Evolutionary conservation across 2,329 filamentous ascomycete species (phyloP).

Genomic region (Daldinia eschscholtzii): DNA sequence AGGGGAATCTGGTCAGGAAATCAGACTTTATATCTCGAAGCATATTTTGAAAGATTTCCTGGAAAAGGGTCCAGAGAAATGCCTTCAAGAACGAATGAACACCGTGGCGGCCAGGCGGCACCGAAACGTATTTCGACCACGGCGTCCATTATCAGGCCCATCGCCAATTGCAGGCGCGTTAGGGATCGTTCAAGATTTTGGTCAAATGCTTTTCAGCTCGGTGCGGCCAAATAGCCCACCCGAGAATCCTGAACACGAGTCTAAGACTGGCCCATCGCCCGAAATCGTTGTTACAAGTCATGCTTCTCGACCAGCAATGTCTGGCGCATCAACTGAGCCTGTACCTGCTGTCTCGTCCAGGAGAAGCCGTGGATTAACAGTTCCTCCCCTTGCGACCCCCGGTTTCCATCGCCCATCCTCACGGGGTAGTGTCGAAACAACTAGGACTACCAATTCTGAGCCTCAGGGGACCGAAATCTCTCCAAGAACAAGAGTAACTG

Average conservation of each 20-base stretch:
- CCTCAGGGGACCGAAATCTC: slow-evolving; percentile 47
- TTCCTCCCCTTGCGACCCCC: slow-evolving; percentile 51
- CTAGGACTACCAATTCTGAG: slow-evolving; percentile 51
- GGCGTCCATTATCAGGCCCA: slow-evolving; percentile 24
- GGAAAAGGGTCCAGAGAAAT: slow-evolving; percentile 66
- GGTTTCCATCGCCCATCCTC: slow-evolving; percentile 50
- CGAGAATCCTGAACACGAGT: slow-evolving; percentile 28
- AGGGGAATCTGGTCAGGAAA: slow-evolving; percentile 53
- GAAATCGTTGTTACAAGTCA: slow-evolving; percentile 57
- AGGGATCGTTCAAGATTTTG: slow-evolving; percentile 50
- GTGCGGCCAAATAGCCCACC: slow-evolving; percentile 35
- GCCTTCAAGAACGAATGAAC: slow-evolving; percentile 65
- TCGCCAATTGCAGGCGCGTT: slow-evolving; percentile 36
- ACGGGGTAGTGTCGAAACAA: slow-evolving; percentile 47
- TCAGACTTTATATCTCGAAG: slow-evolving; percentile 65
- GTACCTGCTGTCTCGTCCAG: slow-evolving; percentile 29
- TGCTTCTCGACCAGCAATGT: slow-evolving; percentile 47
- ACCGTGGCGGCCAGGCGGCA: slow-evolving; percentile 48
- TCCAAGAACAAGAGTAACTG: slow-evolving; percentile 32
- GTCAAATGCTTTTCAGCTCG: slow-evolving; percentile 47
- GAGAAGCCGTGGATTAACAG: slow-evolving; percentile 52
- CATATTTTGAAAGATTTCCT: slow-evolving; percentile 67
- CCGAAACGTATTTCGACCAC: slow-evolving; percentile 24
- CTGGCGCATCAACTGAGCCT: slow-evolving; percentile 44
- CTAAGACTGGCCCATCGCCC: slow-evolving; percentile 46